phyloP scores from a whole-genome alignment of 2,329 filamentous ascomycete species.

The Calcarisporium arbuscula region DNA sequence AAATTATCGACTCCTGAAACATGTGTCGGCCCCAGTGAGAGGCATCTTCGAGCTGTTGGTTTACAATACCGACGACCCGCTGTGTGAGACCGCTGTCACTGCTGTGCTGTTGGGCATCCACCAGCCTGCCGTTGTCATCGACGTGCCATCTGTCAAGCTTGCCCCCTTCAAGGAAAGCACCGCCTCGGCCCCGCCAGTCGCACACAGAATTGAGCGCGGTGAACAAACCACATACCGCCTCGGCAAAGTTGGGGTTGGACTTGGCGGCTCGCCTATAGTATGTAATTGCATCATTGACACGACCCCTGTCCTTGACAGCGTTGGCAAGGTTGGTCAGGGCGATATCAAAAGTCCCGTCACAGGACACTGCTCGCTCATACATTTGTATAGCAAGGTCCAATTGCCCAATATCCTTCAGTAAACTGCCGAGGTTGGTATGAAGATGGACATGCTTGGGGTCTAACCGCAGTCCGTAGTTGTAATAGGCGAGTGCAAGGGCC shows the following conservation, averaged over 20 bases:
- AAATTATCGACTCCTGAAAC: slow-evolving; percentile 50
- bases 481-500: slow-evolving; percentile 83
- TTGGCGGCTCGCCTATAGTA: slow-evolving; percentile 88
- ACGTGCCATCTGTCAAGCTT: slow-evolving; percentile 90
- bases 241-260: slow-evolving; percentile 92
- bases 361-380: slow-evolving; percentile 92
- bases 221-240: slow-evolving; percentile 91
- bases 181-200: slow-evolving; percentile 85
- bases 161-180: slow-evolving; percentile 67
- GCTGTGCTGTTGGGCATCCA: slow-evolving; percentile 59
- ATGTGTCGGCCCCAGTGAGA: slow-evolving; percentile 76
- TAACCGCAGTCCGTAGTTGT: slow-evolving; percentile 85
- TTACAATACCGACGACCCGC: slow-evolving; percentile 84
- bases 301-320: slow-evolving; percentile 92
- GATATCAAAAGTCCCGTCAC: slow-evolving; percentile 93
- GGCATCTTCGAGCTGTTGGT: slow-evolving; percentile 79
- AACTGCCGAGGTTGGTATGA: slow-evolving; percentile 91
- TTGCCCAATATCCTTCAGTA: slow-evolving; percentile 94
- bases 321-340: slow-evolving; percentile 94
- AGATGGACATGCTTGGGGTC: slow-evolving; percentile 90
- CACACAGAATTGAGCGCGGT: slow-evolving; percentile 96
- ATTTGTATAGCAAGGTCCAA: slow-evolving; percentile 87
- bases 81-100: slow-evolving; percentile 75
- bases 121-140: slow-evolving; percentile 72
- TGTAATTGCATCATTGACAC: slow-evolving; percentile 82